Conservation (phyloP, 768 basidiomycete genomes). For the Boletus sensibilis region DNA sequence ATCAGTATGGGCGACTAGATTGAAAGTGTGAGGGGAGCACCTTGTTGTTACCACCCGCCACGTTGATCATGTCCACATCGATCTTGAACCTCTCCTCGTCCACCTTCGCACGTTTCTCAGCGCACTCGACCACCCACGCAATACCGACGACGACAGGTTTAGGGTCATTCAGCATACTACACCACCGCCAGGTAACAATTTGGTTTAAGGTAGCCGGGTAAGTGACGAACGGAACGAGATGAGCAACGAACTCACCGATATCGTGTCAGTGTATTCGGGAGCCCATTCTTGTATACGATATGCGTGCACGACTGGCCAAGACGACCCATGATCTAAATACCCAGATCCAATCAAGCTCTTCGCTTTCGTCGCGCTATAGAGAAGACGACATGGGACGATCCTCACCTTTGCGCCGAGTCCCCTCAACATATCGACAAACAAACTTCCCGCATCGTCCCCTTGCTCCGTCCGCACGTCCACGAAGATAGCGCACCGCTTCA, state of each 20-base stretch:
- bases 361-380: background rate
- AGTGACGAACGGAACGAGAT: background rate
- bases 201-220: background rate
- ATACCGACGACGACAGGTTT: constrained; percentile 79
- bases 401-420: constrained; percentile 78
- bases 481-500: constrained; percentile 76
- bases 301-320: constrained; percentile 77
- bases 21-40: constrained; percentile 34
- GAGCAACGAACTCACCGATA: constrained; percentile 51
- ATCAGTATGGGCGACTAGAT: background rate
- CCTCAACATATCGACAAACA: constrained; percentile 83
- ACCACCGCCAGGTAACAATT: background rate
- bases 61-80: constrained; percentile 56
- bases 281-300: constrained; percentile 82
- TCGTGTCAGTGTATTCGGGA: constrained; percentile 67
- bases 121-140: constrained; percentile 88
- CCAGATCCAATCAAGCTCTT: background rate
- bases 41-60: constrained; percentile 63
- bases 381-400: background rate
- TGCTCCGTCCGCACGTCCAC: constrained; percentile 77
- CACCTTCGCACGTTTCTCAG: constrained; percentile 59
- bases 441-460: constrained; percentile 75
- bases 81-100: constrained; percentile 68
- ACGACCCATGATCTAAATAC: constrained; percentile 55
- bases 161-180: constrained; percentile 60